A percentile compares a stretch with the other conserved stretches of the same genome.
Evolutionary conservation across 805 yeast genomes (phyloP).

Genomic region (Myxozyma kluyveri): DNA sequence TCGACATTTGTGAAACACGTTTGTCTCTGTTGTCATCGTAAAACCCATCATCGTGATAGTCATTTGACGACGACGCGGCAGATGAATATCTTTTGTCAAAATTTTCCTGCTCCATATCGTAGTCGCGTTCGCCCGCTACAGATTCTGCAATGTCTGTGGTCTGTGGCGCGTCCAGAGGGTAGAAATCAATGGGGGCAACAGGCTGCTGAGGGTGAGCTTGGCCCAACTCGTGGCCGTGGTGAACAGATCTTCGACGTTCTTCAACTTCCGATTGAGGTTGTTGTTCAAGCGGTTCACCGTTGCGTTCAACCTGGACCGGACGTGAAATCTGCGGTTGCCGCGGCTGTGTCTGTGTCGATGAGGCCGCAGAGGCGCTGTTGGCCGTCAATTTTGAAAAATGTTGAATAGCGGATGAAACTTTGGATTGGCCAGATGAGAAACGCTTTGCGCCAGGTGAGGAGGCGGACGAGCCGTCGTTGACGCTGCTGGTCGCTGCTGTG

Average conservation of each 20-base stretch:
- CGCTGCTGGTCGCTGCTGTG: slow-evolving; percentile 5
- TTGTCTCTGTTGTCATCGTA: slow-evolving; percentile 39
- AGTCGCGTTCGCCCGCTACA: too few species aligned
- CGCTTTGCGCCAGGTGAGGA: slow-evolving; percentile 7
- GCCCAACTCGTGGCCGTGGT: background rate
- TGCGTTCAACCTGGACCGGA: slow-evolving; percentile 7
- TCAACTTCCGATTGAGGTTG: background rate
- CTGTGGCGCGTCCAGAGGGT: too few species aligned
- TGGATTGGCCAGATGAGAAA: slow-evolving; percentile 11
- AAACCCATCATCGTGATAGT: slow-evolving; percentile 28
- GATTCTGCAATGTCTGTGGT: too few species aligned
- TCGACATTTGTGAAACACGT: slow-evolving; percentile 49
- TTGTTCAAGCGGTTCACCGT: slow-evolving; percentile 2
- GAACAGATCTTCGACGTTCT: background rate
- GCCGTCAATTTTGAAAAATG: slow-evolving; percentile 17
- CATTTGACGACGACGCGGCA: slow-evolving; percentile 1
- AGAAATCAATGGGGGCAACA: background rate
- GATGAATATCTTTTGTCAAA: background rate
- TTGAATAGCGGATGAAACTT: slow-evolving; percentile 24
- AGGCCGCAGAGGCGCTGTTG: background rate
- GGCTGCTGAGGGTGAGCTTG: background rate
- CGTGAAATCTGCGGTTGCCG: slow-evolving; percentile 5
- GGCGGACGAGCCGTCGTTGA: slow-evolving; percentile 1
- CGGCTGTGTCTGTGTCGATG: background rate
- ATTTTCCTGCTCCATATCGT: background rate